Percentiles rank a stretch among this genome's conserved stretches.
Evolutionary conservation across 1,284 basidiomycete genomes (phyloP).

Genomic region (Serendipita sp.): DNA sequence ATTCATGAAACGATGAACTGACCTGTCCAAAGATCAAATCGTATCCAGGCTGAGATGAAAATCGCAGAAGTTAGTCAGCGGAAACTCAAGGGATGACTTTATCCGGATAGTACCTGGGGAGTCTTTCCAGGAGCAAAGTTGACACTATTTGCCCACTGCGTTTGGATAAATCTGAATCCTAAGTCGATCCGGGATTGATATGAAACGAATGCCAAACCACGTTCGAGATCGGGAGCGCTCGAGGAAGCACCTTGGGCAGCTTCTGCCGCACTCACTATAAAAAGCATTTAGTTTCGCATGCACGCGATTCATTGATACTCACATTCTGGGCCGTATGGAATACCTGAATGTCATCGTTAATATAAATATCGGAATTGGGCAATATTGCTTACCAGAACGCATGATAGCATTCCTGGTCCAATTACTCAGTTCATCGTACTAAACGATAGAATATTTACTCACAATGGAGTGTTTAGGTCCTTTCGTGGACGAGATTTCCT

Average conservation of each 20-base stretch:
- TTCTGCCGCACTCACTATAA: neutral
- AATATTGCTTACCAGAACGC: slow-evolving; percentile 15
- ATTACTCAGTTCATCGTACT: slow-evolving; percentile 6
- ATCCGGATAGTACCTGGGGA: neutral
- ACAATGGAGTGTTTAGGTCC: slow-evolving; percentile 22
- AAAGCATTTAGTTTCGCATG: neutral
- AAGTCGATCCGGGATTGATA: slow-evolving; percentile 13
- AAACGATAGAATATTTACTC: neutral
- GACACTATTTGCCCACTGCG: slow-evolving; percentile 21
- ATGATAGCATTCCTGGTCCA: slow-evolving; percentile 24
- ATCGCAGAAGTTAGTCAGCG: neutral
- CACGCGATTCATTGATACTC: neutral
- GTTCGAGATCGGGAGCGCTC: slow-evolving; percentile 5
- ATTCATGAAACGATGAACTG: too few species aligned
- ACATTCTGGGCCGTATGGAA: slow-evolving; percentile 9
- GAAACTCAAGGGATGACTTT: neutral
- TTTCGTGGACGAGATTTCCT: slow-evolving; percentile 36
- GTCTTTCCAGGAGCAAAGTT: slow-evolving; percentile 12
- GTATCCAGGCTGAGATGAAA: neutral
- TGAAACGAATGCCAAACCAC: slow-evolving; percentile 14
- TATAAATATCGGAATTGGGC: neutral
- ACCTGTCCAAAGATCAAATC: neutral
- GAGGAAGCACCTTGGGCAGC: slow-evolving; percentile 7
- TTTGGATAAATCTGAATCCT: slow-evolving; percentile 15
- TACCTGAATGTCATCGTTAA: neutral